phyloP scores from a whole-genome alignment of 2,329 filamentous ascomycete species.

The Falciphora oryzae region DNA sequence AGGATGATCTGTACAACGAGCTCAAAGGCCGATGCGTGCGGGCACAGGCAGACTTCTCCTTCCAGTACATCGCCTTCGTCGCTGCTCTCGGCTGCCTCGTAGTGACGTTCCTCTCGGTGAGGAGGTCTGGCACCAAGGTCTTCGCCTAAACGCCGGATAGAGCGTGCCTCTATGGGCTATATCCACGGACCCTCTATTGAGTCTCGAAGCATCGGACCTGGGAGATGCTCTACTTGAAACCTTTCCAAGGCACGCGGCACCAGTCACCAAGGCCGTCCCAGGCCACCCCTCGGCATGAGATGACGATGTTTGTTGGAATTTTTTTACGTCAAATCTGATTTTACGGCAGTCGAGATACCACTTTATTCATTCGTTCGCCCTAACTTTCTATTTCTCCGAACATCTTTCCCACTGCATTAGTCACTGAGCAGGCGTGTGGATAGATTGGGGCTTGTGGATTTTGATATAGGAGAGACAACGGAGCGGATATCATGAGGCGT shows the following conservation, averaged over 20 bases:
- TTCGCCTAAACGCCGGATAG: background rate
- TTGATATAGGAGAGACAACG: no score
- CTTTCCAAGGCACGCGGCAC: no score
- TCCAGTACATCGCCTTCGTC: conserved; percentile 11
- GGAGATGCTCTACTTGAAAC: no score
- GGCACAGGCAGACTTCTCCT: conserved; percentile 11
- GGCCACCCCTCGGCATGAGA: background rate
- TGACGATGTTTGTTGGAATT: background rate
- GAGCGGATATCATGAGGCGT: no score
- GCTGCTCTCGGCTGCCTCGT: conserved; percentile 8
- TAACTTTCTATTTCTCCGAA: background rate
- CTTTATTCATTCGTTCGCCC: background rate
- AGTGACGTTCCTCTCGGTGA: conserved; percentile 6
- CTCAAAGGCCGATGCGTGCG: conserved; percentile 9
- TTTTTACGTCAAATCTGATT: background rate
- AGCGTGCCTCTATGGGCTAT: no score
- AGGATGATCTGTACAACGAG: background rate
- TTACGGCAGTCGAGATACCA: background rate
- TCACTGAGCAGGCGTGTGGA: background rate
- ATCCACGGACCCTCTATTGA: no score
- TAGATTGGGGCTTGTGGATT: no score
- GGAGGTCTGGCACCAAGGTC: conserved; percentile 7
- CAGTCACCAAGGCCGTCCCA: background rate
- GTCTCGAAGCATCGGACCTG: no score
- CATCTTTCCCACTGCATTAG: background rate